These are phyloP conservation scores for Schrenkiella parvula DNA, from an alignment of 345 rosid genomes.

Conservation along the genomic window DNA sequence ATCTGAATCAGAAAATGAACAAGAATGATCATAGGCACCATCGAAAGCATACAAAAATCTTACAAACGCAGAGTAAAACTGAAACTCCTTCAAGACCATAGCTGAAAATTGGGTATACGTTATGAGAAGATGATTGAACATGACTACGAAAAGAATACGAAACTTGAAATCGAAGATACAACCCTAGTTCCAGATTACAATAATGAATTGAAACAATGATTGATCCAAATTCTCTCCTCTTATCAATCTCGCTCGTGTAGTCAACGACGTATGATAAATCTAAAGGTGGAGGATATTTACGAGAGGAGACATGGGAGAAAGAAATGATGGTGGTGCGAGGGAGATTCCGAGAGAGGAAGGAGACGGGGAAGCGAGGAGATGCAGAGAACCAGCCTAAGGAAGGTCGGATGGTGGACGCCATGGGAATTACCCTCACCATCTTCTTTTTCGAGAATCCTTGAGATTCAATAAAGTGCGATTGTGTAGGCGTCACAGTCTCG, in stretches of 20 bases:
- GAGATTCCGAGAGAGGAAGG: slow-evolving; percentile 32
- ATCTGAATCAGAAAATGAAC: slow-evolving; percentile 37
- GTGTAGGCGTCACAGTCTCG: background rate
- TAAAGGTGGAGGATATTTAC: slow-evolving; percentile 21
- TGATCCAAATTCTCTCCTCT: background rate
- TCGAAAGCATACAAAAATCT: background rate
- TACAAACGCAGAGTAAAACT: background rate
- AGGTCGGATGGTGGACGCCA: slow-evolving; percentile 82
- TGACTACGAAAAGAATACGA: background rate
- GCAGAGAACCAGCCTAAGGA: slow-evolving; percentile 49
- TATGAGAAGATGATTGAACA: background rate
- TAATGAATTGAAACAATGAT: background rate
- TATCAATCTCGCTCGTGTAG: background rate
- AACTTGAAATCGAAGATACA: background rate
- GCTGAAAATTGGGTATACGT: background rate
- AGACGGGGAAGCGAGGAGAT: slow-evolving; percentile 37
- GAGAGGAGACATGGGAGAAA: slow-evolving; percentile 21
- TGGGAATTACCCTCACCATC: slow-evolving; percentile 66
- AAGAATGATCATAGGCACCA: background rate
- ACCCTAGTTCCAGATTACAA: slow-evolving; percentile 17
- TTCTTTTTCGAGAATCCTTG: background rate
- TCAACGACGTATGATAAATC: background rate
- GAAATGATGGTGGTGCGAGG: slow-evolving; percentile 44
- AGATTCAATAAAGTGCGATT: background rate
- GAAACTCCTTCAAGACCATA: background rate